Evolutionary conservation across 805 yeast species (phyloP), one percentile per base, ranked within the genome.

Genomic region (Soucietia sequanensis): DNA sequence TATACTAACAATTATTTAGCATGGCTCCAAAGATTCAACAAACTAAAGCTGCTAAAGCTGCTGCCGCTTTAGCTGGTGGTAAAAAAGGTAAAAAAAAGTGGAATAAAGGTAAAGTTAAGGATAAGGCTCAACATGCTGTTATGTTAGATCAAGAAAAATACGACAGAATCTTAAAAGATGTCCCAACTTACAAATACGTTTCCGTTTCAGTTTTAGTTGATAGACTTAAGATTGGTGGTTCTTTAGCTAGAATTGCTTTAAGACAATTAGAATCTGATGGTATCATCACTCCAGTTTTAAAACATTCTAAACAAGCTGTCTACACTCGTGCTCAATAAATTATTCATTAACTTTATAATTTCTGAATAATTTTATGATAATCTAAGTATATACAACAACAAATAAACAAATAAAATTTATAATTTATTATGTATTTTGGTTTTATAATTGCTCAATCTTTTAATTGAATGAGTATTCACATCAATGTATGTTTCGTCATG

Each of bases 61-160:
- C 98, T 68, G 98, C 98, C 80, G 98, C 97, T 74, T 80, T 88
- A 84, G 96, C 97, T 73, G 97, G 97, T 85, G 96, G 97, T 84
- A 90, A 90, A 86, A 89, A 91, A 71, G 88, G 96, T 76, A 93
- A 93, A 89, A 91, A 93, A 95, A 93, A 93, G 96, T 93, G 98
- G 99, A 86, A 95, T 85, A 90, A 91, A 84, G 96, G 96, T 76
- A 89, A 95, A 84, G 96, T 89, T 75, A 93, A 95, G 90, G 99
- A 93, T 78, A 91, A 86, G 95, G 98, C 99, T 62, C 91, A 87
- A 73, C 99, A 93, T 82, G 82, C 89, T 68, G 90, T 93, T 65
- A 78, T 86, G 72, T 80, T 93, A 65, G 99, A 93, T 75, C 97
- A 93, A 80, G 95, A 93, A 60, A 87, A 91, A 72, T 91, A 84